Conservation (phyloP, 805 yeast genomes). For the Pichia paraexigua region DNA sequence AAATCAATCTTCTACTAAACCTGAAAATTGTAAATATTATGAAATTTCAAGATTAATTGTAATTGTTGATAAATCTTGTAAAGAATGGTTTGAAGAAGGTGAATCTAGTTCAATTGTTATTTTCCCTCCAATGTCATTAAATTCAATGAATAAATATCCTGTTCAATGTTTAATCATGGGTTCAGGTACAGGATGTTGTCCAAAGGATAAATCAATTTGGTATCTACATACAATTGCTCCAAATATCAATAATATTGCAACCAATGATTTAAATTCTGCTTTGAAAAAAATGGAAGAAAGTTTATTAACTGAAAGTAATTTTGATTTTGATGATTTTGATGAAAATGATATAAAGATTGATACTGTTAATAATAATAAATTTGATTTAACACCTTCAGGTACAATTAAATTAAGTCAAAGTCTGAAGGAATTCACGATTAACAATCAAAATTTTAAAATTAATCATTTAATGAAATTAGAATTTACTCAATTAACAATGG, state of each 20-base stretch:
- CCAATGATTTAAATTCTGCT: constrained; percentile 73
- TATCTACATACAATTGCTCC: constrained; percentile 73
- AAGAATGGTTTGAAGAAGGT: constrained; percentile 82
- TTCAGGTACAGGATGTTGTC: constrained; percentile 80
- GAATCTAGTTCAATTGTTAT: constrained; percentile 85
- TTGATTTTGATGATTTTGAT: constrained; percentile 35
- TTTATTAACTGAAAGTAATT: constrained; percentile 69
- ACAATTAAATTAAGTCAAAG: constrained; percentile 83
- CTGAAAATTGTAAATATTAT: constrained; percentile 29
- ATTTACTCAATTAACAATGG: constrained; percentile 50
- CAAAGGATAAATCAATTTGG: constrained; percentile 85
- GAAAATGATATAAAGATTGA: constrained; percentile 44
- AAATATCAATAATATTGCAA: constrained; percentile 47
- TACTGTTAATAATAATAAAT: constrained; percentile 21
- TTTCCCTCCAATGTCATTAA: constrained; percentile 80
- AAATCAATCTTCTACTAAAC: constrained; percentile 46
- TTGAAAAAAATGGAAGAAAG: constrained; percentile 71
- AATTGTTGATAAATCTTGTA: constrained; percentile 78
- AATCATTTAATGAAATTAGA: constrained; percentile 53
- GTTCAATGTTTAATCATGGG: constrained; percentile 87
- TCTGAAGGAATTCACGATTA: constrained; percentile 76
- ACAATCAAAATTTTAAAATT: constrained; percentile 41
- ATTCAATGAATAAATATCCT: constrained; percentile 55
- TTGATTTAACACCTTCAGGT: constrained; percentile 8
- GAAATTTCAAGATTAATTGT: constrained; percentile 72